Conservation (phyloP, 495 filamentous ascomycete species). For the Aspergillus biplanus region DNA sequence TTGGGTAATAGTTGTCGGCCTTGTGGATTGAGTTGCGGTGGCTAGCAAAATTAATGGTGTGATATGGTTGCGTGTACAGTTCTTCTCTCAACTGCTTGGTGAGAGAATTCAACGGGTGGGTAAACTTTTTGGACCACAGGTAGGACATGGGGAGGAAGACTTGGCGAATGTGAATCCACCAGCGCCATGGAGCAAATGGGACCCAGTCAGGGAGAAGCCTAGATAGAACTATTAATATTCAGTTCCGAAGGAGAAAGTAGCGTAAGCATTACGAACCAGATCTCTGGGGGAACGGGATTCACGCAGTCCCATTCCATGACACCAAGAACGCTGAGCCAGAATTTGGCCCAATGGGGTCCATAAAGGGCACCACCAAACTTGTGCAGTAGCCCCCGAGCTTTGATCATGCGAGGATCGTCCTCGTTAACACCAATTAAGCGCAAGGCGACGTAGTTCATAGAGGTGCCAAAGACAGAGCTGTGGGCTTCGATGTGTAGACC, state of each 20-base stretch:
- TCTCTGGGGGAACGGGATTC: slow-evolving; percentile 89
- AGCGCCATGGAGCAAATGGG: slow-evolving; percentile 91
- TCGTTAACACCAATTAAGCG: slow-evolving; percentile 86
- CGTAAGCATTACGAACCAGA: slow-evolving; percentile 62
- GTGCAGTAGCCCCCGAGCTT: slow-evolving; percentile 81
- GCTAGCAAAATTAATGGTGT: slow-evolving; percentile 71
- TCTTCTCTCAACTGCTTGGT: slow-evolving; percentile 78
- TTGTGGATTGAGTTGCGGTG: slow-evolving; percentile 83
- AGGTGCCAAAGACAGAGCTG: slow-evolving; percentile 87
- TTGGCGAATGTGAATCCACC: slow-evolving; percentile 97
- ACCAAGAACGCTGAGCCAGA: slow-evolving; percentile 84
- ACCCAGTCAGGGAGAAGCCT: slow-evolving; percentile 93
- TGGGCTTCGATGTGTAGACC: slow-evolving; percentile 96
- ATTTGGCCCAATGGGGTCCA: slow-evolving; percentile 94
- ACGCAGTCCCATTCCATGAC: slow-evolving; percentile 89
- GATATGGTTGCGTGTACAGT: slow-evolving; percentile 79
- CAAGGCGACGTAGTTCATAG: slow-evolving; percentile 85
- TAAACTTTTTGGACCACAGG: slow-evolving; percentile 79
- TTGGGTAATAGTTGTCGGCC: slow-evolving; percentile 90
- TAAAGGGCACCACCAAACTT: slow-evolving; percentile 83
- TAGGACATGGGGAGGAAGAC: slow-evolving; percentile 94
- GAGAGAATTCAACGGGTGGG: slow-evolving; percentile 69
- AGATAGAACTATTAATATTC: slow-evolving; percentile 12
- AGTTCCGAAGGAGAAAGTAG: not conserved
- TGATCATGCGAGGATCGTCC: slow-evolving; percentile 84